phyloP scores from a whole-genome alignment of 2,329 filamentous ascomycete species.

The Pyrenochaeta sp. region DNA sequence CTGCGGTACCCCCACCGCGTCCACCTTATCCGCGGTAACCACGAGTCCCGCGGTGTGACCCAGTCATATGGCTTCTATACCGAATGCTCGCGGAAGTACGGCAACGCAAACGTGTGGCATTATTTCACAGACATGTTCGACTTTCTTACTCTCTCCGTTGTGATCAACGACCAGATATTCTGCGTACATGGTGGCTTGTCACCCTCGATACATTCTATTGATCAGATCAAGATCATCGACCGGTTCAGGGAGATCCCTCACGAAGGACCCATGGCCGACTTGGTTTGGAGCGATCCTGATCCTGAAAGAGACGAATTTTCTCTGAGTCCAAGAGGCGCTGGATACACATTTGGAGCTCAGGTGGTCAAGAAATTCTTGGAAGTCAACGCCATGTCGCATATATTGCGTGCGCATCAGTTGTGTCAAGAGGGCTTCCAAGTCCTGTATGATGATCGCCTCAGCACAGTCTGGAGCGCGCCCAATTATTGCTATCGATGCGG shows the following conservation, averaged over 20 bases:
- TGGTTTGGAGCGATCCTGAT: slow-evolving; percentile 98
- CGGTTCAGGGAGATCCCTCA: slow-evolving; percentile 98
- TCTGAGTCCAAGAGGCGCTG: slow-evolving; percentile 88
- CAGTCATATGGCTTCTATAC: slow-evolving; percentile 99
- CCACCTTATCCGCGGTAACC: slow-evolving; percentile 95
- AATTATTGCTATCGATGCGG: slow-evolving; percentile 94
- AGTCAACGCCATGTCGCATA: slow-evolving; percentile 97
- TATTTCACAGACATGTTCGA: slow-evolving; percentile 99
- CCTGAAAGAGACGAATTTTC: slow-evolving; percentile 98
- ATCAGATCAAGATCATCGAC: slow-evolving; percentile 99
- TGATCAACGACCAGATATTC: slow-evolving; percentile 99
- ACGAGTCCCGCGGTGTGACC: slow-evolving; percentile 96
- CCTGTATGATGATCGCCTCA: slow-evolving; percentile 90
- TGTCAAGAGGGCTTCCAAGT: slow-evolving; percentile 99
- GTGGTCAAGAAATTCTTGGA: slow-evolving; percentile 98
- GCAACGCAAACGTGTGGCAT: slow-evolving; percentile 98
- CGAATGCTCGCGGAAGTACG: slow-evolving; percentile 96
- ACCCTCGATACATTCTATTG: slow-evolving; percentile 89
- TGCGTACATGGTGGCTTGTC: slow-evolving; percentile 87
- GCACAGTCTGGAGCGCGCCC: slow-evolving; percentile 86
- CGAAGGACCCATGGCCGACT: slow-evolving; percentile 98
- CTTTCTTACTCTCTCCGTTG: slow-evolving; percentile 93
- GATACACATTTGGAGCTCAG: slow-evolving; percentile 96
- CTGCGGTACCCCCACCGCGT: slow-evolving; percentile 95
- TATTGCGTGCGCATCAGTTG: slow-evolving; percentile 95